These are phyloP conservation scores for Talaromyces ruber DNA, from an alignment of 495 filamentous ascomycete genomes.

Conservation along the genomic window DNA sequence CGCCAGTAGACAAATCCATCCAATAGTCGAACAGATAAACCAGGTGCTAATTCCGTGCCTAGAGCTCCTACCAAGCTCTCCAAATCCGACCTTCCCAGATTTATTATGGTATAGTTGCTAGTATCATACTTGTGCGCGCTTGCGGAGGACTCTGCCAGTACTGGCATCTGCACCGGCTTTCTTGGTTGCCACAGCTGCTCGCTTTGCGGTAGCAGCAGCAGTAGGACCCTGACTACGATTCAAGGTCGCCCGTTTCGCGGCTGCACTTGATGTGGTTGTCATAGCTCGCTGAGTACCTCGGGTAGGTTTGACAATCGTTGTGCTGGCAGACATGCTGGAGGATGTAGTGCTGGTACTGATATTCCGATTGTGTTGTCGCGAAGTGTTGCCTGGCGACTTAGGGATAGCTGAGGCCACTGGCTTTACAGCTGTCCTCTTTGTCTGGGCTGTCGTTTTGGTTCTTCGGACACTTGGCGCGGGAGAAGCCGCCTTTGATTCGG, in stretches of 20 bases:
- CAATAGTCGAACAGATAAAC: neutral
- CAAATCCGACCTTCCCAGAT: neutral
- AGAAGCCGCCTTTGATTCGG: conserved; percentile 18
- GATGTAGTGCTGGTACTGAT: conserved; percentile 25
- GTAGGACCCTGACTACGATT: conserved; percentile 25
- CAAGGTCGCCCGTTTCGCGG: conserved; percentile 34
- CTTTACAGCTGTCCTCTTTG: conserved; percentile 16
- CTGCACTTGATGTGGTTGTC: conserved; percentile 33
- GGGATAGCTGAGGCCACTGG: conserved; percentile 20
- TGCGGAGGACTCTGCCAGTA: conserved; percentile 38
- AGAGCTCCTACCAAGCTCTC: neutral
- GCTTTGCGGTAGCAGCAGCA: conserved; percentile 23
- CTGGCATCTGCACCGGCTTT: conserved; percentile 29
- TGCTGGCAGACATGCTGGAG: conserved; percentile 39
- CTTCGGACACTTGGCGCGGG: conserved; percentile 12
- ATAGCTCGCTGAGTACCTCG: conserved; percentile 38
- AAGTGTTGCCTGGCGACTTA: conserved; percentile 28
- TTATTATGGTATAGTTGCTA: neutral
- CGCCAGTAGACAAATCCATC: neutral
- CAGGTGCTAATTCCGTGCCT: neutral
- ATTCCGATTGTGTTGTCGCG: conserved; percentile 36
- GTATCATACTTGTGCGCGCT: conserved; percentile 26
- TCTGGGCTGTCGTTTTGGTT: conserved; percentile 19
- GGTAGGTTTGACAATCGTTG: conserved; percentile 51
- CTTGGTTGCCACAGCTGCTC: conserved; percentile 19